phyloP scores from a whole-genome alignment of 2,329 filamentous ascomycete genomes.

The Tolypocladium amazonense region DNA sequence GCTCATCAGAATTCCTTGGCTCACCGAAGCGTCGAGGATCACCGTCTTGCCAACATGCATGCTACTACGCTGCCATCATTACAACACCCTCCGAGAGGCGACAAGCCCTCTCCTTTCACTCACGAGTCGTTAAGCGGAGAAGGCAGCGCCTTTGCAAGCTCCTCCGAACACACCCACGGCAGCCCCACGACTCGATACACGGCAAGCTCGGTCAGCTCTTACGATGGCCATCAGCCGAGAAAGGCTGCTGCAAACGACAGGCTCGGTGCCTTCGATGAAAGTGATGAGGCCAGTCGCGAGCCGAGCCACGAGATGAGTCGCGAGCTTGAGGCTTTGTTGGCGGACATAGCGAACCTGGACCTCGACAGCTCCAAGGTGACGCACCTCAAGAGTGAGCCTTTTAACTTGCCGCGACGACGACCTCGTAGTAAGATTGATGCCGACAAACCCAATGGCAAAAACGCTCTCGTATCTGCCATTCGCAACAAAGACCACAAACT shows the following conservation, averaged over 20 bases:
- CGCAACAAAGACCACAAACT: conserved; percentile 45
- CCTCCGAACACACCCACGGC: conserved; percentile 2
- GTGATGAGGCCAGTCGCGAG: conserved; percentile 1
- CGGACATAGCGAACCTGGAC: conserved; percentile 25
- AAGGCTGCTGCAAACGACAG: conserved; percentile 11
- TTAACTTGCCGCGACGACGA: conserved; percentile 39
- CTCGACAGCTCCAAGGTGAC: conserved; percentile 30
- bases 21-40: conserved; percentile 5
- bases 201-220: conserved; percentile 18
- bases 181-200: conserved; percentile 10
- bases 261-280: conserved; percentile 19
- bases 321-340: conserved; percentile 14
- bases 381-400: conserved; percentile 38
- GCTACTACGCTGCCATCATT: neutral
- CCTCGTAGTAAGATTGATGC: conserved; percentile 33
- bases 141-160: conserved; percentile 2
- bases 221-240: conserved; percentile 13
- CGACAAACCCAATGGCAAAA: conserved; percentile 32
- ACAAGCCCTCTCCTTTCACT: conserved; percentile 1
- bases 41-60: neutral
- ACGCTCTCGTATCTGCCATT: conserved; percentile 41
- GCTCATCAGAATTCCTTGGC: neutral
- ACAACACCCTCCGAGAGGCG: conserved; percentile 1
- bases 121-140: conserved; percentile 7
- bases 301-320: conserved; percentile 1